A percentile compares a stretch with the other conserved stretches of the same genome.
These are phyloP conservation scores for Penicillium sumatraense DNA, from an alignment of 2,329 filamentous ascomycete genomes.

Conservation along the genomic window DNA sequence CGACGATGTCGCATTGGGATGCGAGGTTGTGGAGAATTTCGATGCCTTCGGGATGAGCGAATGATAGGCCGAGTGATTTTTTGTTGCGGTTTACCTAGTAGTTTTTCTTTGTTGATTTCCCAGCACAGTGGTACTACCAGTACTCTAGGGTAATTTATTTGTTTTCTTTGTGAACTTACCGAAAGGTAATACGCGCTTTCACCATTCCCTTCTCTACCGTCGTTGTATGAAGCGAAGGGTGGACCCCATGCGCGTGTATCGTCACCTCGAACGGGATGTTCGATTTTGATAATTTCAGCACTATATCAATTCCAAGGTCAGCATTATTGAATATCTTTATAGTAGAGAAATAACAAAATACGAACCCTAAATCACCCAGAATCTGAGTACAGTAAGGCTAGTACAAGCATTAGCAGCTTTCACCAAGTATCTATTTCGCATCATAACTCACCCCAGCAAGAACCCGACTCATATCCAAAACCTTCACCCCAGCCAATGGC, in stretches of 20 bases:
- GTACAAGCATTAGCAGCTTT: constrained; percentile 14
- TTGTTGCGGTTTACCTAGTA: constrained; percentile 97
- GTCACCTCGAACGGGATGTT: constrained; percentile 88
- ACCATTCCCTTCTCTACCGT: constrained; percentile 61
- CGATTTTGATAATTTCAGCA: constrained; percentile 95
- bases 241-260: constrained; percentile 97
- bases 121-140: not conserved
- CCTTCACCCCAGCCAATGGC: constrained; percentile 82
- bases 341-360: not conserved
- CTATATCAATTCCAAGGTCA: not conserved
- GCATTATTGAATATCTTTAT: not conserved
- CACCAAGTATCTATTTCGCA: not conserved
- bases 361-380: constrained; percentile 90
- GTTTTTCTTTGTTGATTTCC: not conserved
- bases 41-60: constrained; percentile 80
- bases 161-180: not conserved
- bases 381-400: constrained; percentile 98
- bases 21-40: constrained; percentile 83
- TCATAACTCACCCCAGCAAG: constrained; percentile 75
- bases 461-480: constrained; percentile 96
- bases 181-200: constrained; percentile 91
- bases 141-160: not conserved
- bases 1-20: constrained; percentile 83
- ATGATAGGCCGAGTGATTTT: constrained; percentile 88
- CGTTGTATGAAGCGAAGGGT: constrained; percentile 80